Evolutionary conservation across 768 basidiomycete species (phyloP).

Genomic region (Boletus huronensis): DNA sequence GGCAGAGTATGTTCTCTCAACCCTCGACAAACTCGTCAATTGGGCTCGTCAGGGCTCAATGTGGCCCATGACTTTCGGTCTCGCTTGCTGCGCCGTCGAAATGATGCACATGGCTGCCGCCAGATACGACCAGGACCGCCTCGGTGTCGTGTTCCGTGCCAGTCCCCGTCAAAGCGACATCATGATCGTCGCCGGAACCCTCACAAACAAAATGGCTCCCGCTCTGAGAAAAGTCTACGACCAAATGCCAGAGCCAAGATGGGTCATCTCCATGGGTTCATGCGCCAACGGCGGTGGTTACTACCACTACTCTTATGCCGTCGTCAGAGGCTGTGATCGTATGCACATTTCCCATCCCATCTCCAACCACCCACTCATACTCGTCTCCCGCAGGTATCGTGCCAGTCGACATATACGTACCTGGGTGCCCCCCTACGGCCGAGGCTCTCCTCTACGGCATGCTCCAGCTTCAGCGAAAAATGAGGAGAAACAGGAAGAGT

Average conservation of each 20-base stretch:
- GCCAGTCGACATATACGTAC: constrained; percentile 97
- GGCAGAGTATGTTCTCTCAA: constrained; percentile 92
- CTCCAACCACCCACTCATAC: constrained; percentile 9
- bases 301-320: constrained; percentile 98
- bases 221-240: constrained; percentile 95
- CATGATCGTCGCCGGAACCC: constrained; percentile 98
- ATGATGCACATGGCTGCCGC: constrained; percentile 99
- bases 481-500: constrained; percentile 82
- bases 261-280: constrained; percentile 99
- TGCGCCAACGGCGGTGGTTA: constrained; percentile 98
- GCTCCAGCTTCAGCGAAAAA: constrained; percentile 96
- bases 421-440: constrained; percentile 93
- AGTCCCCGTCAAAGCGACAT: constrained; percentile 96
- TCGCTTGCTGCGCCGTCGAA: constrained; percentile 99
- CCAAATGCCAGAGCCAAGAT: constrained; percentile 99
- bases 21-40: constrained; percentile 93
- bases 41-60: constrained; percentile 98
- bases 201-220: constrained; percentile 99
- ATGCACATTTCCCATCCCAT: constrained; percentile 30
- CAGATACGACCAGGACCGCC: constrained; percentile 95
- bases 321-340: constrained; percentile 98
- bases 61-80: constrained; percentile 99
- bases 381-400: constrained; percentile 68
- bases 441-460: constrained; percentile 96
- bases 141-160: constrained; percentile 98